These are phyloP conservation scores for Mycotypha africana DNA, from an alignment of 371 early-diverging fungal species.

Conservation along the genomic window DNA sequence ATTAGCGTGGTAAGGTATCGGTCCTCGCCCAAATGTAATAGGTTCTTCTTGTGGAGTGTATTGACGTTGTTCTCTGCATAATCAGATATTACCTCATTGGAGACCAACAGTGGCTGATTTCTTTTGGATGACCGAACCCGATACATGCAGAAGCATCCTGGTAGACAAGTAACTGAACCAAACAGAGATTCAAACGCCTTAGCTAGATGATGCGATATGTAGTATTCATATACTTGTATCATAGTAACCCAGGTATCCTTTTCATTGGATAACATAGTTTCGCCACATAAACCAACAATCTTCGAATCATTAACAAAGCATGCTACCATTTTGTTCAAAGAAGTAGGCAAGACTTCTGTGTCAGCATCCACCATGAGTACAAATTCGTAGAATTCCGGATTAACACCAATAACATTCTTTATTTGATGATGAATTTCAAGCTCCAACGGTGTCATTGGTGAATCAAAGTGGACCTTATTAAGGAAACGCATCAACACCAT, in stretches of 20 bases:
- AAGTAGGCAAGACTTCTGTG: slow-evolving; percentile 65
- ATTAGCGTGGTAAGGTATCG: slow-evolving; percentile 98
- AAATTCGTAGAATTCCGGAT: slow-evolving; percentile 70
- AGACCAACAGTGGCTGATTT: slow-evolving; percentile 85
- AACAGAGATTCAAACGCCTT: slow-evolving; percentile 87
- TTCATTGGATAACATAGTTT: slow-evolving; percentile 81
- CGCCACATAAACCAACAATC: slow-evolving; percentile 86
- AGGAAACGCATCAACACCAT: slow-evolving; percentile 81
- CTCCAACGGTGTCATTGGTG: slow-evolving; percentile 86
- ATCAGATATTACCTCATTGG: slow-evolving; percentile 87
- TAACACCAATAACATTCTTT: slow-evolving; percentile 86
- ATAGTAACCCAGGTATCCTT: slow-evolving; percentile 90
- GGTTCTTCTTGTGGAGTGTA: slow-evolving; percentile 98
- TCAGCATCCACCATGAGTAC: slow-evolving; percentile 69
- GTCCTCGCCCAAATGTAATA: slow-evolving; percentile 98
- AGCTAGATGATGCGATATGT: slow-evolving; percentile 80
- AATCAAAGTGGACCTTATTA: slow-evolving; percentile 68
- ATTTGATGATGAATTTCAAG: slow-evolving; percentile 90
- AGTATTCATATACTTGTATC: slow-evolving; percentile 90
- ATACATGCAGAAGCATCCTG: slow-evolving; percentile 92
- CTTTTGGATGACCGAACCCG: slow-evolving; percentile 80
- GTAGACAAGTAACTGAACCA: slow-evolving; percentile 88
- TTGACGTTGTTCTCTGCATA: slow-evolving; percentile 94
- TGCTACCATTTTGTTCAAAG: slow-evolving; percentile 67
- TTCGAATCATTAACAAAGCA: slow-evolving; percentile 73